Conservation (phyloP, 495 filamentous ascomycete species). For the Poronia punctata region DNA sequence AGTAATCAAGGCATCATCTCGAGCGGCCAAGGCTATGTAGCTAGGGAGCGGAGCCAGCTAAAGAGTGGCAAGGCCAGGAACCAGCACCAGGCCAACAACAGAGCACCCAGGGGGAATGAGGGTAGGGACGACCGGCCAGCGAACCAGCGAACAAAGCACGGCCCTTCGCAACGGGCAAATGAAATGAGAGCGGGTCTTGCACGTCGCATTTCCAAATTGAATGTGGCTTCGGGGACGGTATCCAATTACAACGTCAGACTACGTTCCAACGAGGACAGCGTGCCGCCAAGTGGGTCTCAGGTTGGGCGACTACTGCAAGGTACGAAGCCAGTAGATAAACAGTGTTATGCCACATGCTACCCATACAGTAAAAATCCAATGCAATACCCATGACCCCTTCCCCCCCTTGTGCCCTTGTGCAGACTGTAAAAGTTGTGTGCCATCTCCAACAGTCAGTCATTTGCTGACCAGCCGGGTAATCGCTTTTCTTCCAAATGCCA, state of each 20-base stretch:
- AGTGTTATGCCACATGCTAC: too few relatives aligned
- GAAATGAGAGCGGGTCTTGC: slow-evolving; percentile 10
- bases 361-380: too few relatives aligned
- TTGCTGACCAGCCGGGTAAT: too few relatives aligned
- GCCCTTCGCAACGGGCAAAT: slow-evolving; percentile 1
- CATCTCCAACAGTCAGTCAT: too few relatives aligned
- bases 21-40: not conserved
- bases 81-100: not conserved
- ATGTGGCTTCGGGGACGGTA: not conserved
- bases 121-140: slow-evolving; percentile 3
- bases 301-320: slow-evolving; percentile 3
- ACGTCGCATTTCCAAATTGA: slow-evolving; percentile 6
- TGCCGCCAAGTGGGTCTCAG: slow-evolving; percentile 1
- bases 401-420: too few relatives aligned
- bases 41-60: slow-evolving; percentile 15
- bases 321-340: slow-evolving; percentile 1
- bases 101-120: not conserved
- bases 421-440: too few relatives aligned
- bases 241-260: not conserved
- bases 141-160: not conserved
- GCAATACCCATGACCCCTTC: not conserved
- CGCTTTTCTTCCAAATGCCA: too few relatives aligned
- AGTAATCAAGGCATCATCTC: slow-evolving; percentile 5
- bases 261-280: slow-evolving; percentile 2
- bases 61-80: slow-evolving; percentile 9